Base-by-base conservation (phyloP, 768 basidiomycete species). In the Cyclocybe aegerita region DNA sequence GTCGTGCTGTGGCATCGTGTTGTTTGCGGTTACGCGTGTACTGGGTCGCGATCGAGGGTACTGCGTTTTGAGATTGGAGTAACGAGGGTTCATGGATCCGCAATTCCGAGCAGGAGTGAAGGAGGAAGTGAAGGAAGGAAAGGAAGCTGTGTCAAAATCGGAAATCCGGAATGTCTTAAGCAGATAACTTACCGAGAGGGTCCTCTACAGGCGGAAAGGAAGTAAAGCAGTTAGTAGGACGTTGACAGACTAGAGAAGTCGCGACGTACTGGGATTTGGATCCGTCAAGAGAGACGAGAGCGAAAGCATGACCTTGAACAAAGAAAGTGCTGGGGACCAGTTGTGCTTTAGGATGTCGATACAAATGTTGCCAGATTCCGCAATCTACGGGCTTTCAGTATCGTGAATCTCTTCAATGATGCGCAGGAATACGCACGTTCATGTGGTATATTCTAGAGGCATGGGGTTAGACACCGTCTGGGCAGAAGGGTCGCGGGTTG, bases 291-390 rank as follows among this genome's bases (percentile, higher is more conserved):
- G 81, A 0, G 93, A 95, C 0, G 93, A 95, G 4, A 98, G 79
- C 23, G 93, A 95, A 14, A 98, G 81, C 69, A 98, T 86, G 61
- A 96, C 90, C 74, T 98, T 97, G 77, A 90, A 94, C 42, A 98
- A 74, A 2, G 93, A 95, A 15, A 98, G 70, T 2, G 94, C 94
- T 6, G 94, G 94, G 1, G 91, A 94, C 94, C 94, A 98, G 60
- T 91, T 89, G 61, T 84, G 80, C 71, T 98, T 97, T 51, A 98
- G 79, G 44, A 96, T 92, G 69, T 97, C 90, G 57, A 93, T 89
- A 62, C 90, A 93, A 46, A 92, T 86, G 56, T 76, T 78, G 38
- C 88, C 90, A 45, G 80, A 78, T 50, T 90, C 88, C 44, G 85
- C 86, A 39, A 90, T 90, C 76, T 81, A 42, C 16, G 11, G 30